These are phyloP conservation scores for Coemansia sp. DNA, from an alignment of 192 early-diverging fungal species.

Conservation along the genomic window DNA sequence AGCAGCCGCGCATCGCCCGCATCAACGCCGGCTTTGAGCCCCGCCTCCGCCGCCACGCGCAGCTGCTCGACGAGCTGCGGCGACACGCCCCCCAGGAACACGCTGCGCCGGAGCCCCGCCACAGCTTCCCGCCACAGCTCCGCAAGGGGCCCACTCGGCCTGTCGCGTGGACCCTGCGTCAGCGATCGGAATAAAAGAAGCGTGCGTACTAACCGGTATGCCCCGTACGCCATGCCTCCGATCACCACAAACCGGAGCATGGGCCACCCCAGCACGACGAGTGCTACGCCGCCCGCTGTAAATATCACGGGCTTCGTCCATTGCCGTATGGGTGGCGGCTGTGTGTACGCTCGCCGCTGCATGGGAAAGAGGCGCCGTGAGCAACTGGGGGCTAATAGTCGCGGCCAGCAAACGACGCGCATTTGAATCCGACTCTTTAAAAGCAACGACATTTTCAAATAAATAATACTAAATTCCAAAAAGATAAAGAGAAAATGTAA, in stretches of 20 bases:
- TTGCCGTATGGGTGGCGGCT: background rate
- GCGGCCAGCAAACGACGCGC: background rate
- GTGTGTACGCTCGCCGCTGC: background rate
- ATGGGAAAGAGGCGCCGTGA: background rate
- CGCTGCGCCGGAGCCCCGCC: background rate
- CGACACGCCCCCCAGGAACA: background rate
- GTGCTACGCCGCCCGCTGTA: conserved; percentile 28
- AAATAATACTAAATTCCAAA: background rate
- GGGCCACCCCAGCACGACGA: conserved; percentile 39
- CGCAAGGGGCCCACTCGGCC: background rate
- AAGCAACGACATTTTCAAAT: background rate
- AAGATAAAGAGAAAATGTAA: background rate
- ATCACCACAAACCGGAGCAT: conserved; percentile 34
- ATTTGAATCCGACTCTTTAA: background rate
- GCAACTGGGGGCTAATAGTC: background rate
- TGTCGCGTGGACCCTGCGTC: background rate
- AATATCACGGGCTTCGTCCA: conserved; percentile 28
- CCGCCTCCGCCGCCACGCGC: background rate
- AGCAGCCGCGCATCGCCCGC: background rate
- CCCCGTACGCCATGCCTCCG: conserved; percentile 35
- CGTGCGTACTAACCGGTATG: conserved; percentile 15
- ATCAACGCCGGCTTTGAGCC: background rate
- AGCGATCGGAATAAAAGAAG: conserved; percentile 12
- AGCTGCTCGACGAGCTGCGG: conserved; percentile 4
- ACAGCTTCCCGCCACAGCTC: background rate